Evolutionary conservation across 2,329 filamentous ascomycete genomes (phyloP).

Genomic region (Lasiodiplodia citricola): DNA sequence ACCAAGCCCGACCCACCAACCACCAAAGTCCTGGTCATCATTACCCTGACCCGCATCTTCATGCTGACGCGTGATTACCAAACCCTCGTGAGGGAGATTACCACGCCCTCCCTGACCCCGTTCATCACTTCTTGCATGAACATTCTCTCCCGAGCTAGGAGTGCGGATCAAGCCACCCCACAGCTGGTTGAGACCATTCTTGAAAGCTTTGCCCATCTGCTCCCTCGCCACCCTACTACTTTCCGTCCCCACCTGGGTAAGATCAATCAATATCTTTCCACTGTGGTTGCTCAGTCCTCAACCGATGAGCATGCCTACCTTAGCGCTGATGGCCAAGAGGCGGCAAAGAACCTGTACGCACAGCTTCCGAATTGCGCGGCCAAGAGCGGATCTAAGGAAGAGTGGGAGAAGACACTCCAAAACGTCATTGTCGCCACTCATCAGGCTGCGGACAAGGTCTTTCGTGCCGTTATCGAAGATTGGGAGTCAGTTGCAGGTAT

Average conservation of each 20-base stretch:
- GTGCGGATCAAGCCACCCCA: conserved; percentile 13
- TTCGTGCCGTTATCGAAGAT: conserved; percentile 79
- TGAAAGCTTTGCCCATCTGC: conserved; percentile 71
- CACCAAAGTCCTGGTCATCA: conserved; percentile 76
- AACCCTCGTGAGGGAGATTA: conserved; percentile 84
- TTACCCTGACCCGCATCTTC: conserved; percentile 83
- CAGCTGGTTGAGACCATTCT: conserved; percentile 70
- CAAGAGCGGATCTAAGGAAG: conserved; percentile 76
- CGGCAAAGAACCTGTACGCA: conserved; percentile 69
- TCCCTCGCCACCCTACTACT: conserved; percentile 82
- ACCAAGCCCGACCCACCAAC: conserved; percentile 79
- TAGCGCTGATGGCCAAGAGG: conserved; percentile 67
- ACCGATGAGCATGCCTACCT: conserved; percentile 42
- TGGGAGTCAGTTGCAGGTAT: conserved; percentile 71
- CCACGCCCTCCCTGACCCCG: conserved; percentile 76
- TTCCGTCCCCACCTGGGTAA: conserved; percentile 77
- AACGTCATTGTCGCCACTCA: conserved; percentile 70
- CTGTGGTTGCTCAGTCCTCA: conserved; percentile 52
- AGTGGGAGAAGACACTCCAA: conserved; percentile 75
- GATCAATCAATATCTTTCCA: conserved; percentile 65
- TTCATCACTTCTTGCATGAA: conserved; percentile 77
- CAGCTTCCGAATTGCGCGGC: conserved; percentile 80
- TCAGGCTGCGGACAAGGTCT: conserved; percentile 73
- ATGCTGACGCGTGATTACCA: conserved; percentile 80
- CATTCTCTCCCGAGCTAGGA: conserved; percentile 34